Base-by-base conservation (phyloP, 148 eudicot genomes). In the Simmondsia chinensis region DNA sequence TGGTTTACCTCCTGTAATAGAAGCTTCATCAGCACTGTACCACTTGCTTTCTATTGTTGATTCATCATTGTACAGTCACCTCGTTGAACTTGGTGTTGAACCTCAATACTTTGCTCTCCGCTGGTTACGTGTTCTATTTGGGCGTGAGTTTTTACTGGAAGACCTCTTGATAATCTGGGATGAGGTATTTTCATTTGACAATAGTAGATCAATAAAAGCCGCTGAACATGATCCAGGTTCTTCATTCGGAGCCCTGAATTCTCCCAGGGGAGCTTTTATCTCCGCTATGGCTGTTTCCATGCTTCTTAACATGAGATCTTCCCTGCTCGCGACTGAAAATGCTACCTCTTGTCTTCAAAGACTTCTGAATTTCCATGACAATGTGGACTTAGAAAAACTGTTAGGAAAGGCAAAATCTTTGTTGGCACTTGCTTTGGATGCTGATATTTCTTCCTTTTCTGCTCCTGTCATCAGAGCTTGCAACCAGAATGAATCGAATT, bases 71-170 rank as follows among this genome's bases (percentile, higher is more conserved):
- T 73, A 91, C 52, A 79, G 71, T 52, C 99, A 91, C 52, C 77
- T 91, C 44, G 75, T 79, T 59, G 95, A 85, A 65, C 63, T 91
- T 9, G 99, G 94, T 18, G 94, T 91, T 46, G 95, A 91, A 75
- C 99, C 99, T 18, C 99, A 91, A 43, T 91, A 82, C 60, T 91
- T 91, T 63, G 72, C 95, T 27, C 88, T 91, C 21, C 94, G 99
- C 42, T 91, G 99, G 99, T 59, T 91, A 28, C 62, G 99, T 37
- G 95, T 91, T 59, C 57, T 86, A 30, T 91, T 82, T 51, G 99
- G 99, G 40, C 99, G 99, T 11, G 99, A 91, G 58, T 91, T 82
- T 60, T 61, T 79, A 27, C 74, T 91, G 17, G 89, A 77, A 39
- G 64, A 72, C 48, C 77, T 91, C 18, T 58, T 91, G 61, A 45